phyloP scores from a whole-genome alignment of 805 yeast genomes.

The Wickerhamomyces strasburgensis region DNA sequence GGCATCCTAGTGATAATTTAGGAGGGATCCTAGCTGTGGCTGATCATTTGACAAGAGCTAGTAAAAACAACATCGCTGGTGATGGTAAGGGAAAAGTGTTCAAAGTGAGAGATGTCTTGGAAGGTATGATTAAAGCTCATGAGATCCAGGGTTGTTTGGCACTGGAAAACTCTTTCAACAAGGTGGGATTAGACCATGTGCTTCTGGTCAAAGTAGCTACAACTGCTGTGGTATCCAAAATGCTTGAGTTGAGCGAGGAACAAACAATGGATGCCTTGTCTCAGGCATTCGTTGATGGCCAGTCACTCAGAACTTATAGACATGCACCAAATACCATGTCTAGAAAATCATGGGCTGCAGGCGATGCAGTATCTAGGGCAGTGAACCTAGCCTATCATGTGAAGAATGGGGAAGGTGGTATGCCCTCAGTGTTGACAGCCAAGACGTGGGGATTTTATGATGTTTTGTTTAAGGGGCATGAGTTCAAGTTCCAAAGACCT shows the following conservation, averaged over 20 bases:
- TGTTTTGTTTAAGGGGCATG: slow-evolving; percentile 49
- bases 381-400: slow-evolving; percentile 51
- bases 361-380: slow-evolving; percentile 57
- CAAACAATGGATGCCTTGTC: slow-evolving; percentile 53
- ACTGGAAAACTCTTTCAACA: slow-evolving; percentile 54
- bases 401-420: slow-evolving; percentile 47
- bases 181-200: slow-evolving; percentile 58
- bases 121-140: slow-evolving; percentile 58
- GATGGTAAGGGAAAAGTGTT: slow-evolving; percentile 38
- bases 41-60: slow-evolving; percentile 46
- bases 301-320: slow-evolving; percentile 53
- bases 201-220: slow-evolving; percentile 55
- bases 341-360: slow-evolving; percentile 66
- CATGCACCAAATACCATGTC: slow-evolving; percentile 63
- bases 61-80: slow-evolving; percentile 36
- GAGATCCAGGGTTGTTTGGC: slow-evolving; percentile 60
- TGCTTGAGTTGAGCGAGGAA: slow-evolving; percentile 44
- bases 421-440: slow-evolving; percentile 55
- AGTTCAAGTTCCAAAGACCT: slow-evolving; percentile 48
- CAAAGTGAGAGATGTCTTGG: slow-evolving; percentile 46
- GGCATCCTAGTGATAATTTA: slow-evolving; percentile 58
- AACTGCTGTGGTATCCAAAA: slow-evolving; percentile 52
- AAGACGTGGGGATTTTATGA: slow-evolving; percentile 62
- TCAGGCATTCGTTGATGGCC: slow-evolving; percentile 61
- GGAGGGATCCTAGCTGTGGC: slow-evolving; percentile 58